Conservation (phyloP, 169 alveolate genomes). For the Plasmodium gaboni region DNA sequence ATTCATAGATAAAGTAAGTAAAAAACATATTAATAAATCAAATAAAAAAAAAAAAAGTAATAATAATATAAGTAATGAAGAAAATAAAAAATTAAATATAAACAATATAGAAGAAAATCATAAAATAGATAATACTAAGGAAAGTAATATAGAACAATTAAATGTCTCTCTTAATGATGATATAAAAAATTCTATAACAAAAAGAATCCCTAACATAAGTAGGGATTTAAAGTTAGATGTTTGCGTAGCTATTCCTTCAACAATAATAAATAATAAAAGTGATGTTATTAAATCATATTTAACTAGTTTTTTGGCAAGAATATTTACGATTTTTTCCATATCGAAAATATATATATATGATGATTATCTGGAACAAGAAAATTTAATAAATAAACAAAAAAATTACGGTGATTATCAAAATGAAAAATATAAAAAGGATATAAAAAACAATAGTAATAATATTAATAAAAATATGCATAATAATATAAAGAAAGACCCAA, state of each 20-base stretch:
- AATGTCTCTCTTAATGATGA: conserved; percentile 23
- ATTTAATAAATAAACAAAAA: background rate
- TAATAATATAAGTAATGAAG: conserved; percentile 1
- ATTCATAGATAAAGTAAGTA: conserved; percentile 12
- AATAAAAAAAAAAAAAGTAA: background rate
- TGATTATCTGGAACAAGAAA: conserved; percentile 17
- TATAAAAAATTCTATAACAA: conserved; percentile 12
- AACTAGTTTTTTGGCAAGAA: conserved; percentile 58
- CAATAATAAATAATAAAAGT: conserved; percentile 64
- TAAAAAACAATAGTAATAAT: background rate
- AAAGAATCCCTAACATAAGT: conserved; percentile 62
- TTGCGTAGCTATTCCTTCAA: conserved; percentile 59
- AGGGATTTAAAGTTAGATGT: conserved; percentile 52
- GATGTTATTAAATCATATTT: conserved; percentile 67
- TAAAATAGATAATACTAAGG: background rate
- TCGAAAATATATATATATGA: conserved; percentile 62
- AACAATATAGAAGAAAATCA: background rate
- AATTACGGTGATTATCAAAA: background rate
- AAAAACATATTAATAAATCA: conserved; percentile 18
- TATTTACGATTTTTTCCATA: conserved; percentile 63
- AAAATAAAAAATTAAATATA: background rate
- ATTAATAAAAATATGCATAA: conserved; percentile 3
- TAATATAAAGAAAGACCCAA: background rate
- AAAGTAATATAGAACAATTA: background rate
- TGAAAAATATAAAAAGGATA: background rate